Conservation (phyloP, 2,329 filamentous ascomycete species). For the Alternaria rosae region DNA sequence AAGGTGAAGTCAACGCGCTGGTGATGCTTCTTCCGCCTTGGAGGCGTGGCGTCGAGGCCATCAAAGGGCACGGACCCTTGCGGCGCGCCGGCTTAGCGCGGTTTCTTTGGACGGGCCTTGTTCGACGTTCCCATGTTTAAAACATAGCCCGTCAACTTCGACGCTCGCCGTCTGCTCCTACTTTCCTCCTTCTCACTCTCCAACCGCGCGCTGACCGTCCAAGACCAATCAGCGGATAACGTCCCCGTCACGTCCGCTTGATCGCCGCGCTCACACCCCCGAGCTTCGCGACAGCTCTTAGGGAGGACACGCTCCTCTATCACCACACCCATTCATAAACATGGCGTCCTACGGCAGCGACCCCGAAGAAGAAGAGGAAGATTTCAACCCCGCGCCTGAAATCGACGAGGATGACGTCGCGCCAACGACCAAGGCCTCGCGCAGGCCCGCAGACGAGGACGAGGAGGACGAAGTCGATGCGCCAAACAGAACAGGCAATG, state of each 20-base stretch:
- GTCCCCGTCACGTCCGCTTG: background rate
- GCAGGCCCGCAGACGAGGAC: constrained; percentile 46
- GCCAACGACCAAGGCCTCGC: constrained; percentile 26
- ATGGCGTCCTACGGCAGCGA: constrained; percentile 44
- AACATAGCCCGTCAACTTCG: constrained; percentile 30
- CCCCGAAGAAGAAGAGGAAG: constrained; percentile 70
- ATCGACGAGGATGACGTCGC: constrained; percentile 66
- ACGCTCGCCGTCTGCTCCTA: constrained; percentile 15
- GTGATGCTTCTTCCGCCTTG: background rate
- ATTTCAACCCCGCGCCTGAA: constrained; percentile 85
- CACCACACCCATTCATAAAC: constrained; percentile 7
- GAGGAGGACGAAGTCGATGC: constrained; percentile 49
- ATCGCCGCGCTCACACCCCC: constrained; percentile 2
- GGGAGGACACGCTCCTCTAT: constrained; percentile 13
- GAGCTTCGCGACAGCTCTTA: constrained; percentile 17
- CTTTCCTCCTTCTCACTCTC: constrained; percentile 3
- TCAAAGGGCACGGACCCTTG: constrained; percentile 19
- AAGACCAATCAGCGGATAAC: background rate
- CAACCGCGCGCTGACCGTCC: background rate
- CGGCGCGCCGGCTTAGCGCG: constrained; percentile 26
- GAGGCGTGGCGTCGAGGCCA: background rate
- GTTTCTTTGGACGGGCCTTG: constrained; percentile 29
- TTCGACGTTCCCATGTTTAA: constrained; percentile 17
- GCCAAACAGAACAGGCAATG: constrained; percentile 43
- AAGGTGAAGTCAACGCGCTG: background rate